Conservation (phyloP, 23 red algal genomes). For the Gracilaria domingensis region DNA sequence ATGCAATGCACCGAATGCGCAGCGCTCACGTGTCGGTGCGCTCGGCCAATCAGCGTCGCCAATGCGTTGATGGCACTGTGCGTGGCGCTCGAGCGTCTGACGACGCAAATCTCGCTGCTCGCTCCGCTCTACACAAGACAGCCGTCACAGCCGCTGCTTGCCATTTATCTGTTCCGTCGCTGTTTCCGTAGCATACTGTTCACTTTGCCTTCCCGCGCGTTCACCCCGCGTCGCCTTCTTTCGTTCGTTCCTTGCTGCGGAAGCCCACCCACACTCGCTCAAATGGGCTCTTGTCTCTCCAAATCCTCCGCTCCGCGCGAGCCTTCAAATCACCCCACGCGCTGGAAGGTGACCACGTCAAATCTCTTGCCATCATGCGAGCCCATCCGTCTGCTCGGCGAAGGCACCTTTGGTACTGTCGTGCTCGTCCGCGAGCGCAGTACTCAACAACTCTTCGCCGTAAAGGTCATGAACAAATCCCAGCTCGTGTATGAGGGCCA, state of each 20-base stretch:
- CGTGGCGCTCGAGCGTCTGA: not conserved
- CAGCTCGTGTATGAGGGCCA: constrained; percentile 74
- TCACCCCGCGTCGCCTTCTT: not conserved
- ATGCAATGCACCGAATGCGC: not conserved
- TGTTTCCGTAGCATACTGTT: not conserved
- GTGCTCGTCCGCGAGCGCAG: constrained; percentile 86
- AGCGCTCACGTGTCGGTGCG: not conserved
- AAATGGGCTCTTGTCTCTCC: constrained; percentile 39
- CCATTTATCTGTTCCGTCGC: not conserved
- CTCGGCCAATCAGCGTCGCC: not conserved
- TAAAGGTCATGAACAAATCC: constrained; percentile 89
- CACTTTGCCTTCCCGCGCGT: not conserved
- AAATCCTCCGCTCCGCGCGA: constrained; percentile 7
- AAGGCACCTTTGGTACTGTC: constrained; percentile 91
- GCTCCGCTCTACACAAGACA: constrained; percentile 1
- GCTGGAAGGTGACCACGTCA: constrained; percentile 24
- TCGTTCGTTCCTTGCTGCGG: not conserved
- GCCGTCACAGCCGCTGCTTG: not conserved
- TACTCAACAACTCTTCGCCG: constrained; percentile 84
- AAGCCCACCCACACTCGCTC: not conserved
- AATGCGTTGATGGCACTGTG: not conserved
- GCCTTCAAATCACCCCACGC: constrained; percentile 23
- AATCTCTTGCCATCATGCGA: constrained; percentile 80
- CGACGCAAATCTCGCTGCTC: constrained; percentile 40
- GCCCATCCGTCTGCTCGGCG: constrained; percentile 83